Percentiles rank a stretch among this genome's conserved stretches.
Evolutionary conservation across 352 stramenopile genomes (phyloP).

Genomic region (Phytophthora europaea): DNA sequence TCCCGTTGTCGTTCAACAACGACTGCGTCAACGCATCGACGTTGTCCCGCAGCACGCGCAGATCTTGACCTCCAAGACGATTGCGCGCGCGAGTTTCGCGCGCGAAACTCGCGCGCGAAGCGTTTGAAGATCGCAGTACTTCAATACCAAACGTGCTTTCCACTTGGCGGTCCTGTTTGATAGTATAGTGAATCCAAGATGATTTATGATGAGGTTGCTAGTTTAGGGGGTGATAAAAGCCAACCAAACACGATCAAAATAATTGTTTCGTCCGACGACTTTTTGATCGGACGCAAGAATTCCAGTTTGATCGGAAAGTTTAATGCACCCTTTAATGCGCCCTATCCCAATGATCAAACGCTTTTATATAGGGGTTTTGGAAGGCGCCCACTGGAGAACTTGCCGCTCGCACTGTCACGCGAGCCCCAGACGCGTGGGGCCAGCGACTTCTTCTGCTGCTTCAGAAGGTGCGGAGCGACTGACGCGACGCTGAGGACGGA

Average conservation of each 20-base stretch:
- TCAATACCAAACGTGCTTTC: neutral
- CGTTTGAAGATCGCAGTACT: conserved; percentile 1
- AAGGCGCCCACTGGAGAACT: neutral
- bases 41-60: neutral
- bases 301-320: neutral
- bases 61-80: neutral
- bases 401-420: no score
- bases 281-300: neutral
- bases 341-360: neutral
- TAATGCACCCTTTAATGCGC: neutral
- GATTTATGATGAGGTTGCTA: neutral
- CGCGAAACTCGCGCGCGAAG: neutral
- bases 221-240: neutral
- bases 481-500: conserved; percentile 14
- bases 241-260: neutral
- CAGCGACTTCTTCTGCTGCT: no score
- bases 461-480: no score
- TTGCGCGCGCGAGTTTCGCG: no score
- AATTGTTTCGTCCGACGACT: neutral
- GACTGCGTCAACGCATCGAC: neutral
- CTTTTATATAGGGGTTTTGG: neutral
- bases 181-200: neutral
- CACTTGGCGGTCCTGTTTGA: neutral
- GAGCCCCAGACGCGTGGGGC: no score
- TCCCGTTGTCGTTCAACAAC: neutral